These are phyloP conservation scores for Russula earlei DNA, from an alignment of 768 basidiomycete species.

Conservation along the genomic window DNA sequence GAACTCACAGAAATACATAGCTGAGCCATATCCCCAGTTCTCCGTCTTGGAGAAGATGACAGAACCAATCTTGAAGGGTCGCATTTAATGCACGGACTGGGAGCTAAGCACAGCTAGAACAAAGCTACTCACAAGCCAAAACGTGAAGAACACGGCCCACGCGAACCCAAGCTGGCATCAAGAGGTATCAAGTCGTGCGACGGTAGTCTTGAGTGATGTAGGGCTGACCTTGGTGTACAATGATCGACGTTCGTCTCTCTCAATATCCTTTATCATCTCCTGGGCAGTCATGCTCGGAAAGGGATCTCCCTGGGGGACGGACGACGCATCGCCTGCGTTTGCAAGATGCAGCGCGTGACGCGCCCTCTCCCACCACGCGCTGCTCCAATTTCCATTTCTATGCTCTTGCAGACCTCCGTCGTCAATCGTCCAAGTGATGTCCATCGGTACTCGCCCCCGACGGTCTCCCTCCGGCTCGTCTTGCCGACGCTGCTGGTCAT, in stretches of 20 bases:
- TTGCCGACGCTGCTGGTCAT: not conserved
- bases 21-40: conserved; percentile 50
- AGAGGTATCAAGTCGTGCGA: not conserved
- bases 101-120: not conserved
- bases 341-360: not conserved
- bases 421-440: conserved; percentile 10
- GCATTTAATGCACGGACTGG: not conserved
- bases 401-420: not conserved
- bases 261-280: conserved; percentile 19
- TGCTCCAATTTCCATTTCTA: not conserved
- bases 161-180: conserved; percentile 36
- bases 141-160: conserved; percentile 54
- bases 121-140: conserved; percentile 59
- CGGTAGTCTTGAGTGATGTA: not conserved
- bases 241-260: conserved; percentile 40
- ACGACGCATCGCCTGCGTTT: not conserved
- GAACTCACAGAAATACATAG: conserved; percentile 63
- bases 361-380: conserved; percentile 5
- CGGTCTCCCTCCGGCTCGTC: not conserved
- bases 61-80: conserved; percentile 47
- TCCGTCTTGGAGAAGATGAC: conserved; percentile 63
- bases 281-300: conserved; percentile 14
- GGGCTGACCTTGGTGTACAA: conserved; percentile 42
- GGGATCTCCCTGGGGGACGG: not conserved
- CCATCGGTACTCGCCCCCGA: conserved; percentile 2